Evolutionary conservation across 2,329 filamentous ascomycete species (phyloP).

Genomic region (Diaporthe nobilis): DNA sequence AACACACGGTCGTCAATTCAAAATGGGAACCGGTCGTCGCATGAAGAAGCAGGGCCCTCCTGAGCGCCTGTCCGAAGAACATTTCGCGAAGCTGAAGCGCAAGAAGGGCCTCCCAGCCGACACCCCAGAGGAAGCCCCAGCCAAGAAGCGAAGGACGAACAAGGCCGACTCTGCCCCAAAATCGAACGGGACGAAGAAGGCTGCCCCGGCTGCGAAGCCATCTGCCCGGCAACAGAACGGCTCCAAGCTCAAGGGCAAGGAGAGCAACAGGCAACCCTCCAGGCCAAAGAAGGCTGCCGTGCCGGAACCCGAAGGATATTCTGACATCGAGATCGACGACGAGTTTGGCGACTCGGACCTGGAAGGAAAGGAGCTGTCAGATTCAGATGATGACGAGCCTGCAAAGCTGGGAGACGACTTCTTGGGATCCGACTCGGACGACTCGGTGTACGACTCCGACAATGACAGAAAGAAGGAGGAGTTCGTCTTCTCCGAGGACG

Average conservation of each 20-base stretch:
- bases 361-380: constrained; percentile 58
- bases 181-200: constrained; percentile 49
- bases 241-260: constrained; percentile 52
- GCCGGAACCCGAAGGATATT: constrained; percentile 58
- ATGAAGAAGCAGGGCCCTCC: constrained; percentile 97
- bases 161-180: constrained; percentile 53
- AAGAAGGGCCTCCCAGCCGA: constrained; percentile 81
- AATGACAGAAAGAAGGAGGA: constrained; percentile 68
- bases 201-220: constrained; percentile 46
- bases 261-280: constrained; percentile 52
- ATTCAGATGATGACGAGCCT: constrained; percentile 56
- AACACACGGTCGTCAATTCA: constrained; percentile 49
- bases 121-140: constrained; percentile 66
- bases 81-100: constrained; percentile 85
- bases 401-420: constrained; percentile 70
- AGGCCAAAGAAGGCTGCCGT: constrained; percentile 56
- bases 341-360: constrained; percentile 60
- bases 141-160: constrained; percentile 71
- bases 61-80: constrained; percentile 83
- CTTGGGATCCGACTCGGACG: constrained; percentile 66
- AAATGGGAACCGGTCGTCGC: constrained; percentile 90
- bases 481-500: constrained; percentile 95
- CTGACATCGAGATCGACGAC: constrained; percentile 60
- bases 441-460: constrained; percentile 81
- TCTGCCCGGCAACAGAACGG: constrained; percentile 52